Percentiles rank a stretch among this genome's conserved stretches.
These are phyloP conservation scores for Cladosporium halotolerans DNA, from an alignment of 2,329 filamentous ascomycete species.

Conservation along the genomic window DNA sequence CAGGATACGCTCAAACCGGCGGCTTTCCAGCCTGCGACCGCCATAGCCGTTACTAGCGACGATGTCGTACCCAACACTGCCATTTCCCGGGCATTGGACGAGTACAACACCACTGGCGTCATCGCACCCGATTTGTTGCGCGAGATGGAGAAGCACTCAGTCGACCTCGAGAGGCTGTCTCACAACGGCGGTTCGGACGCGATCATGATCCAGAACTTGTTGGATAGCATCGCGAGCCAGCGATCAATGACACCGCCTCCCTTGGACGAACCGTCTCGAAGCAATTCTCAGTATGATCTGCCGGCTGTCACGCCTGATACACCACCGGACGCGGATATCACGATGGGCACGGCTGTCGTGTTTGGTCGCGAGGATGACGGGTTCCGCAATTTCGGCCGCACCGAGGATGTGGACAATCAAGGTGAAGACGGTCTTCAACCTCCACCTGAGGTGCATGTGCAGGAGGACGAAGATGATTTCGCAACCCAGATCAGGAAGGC, in stretches of 20 bases:
- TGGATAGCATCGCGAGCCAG: slow-evolving; percentile 26
- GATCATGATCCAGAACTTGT: slow-evolving; percentile 29
- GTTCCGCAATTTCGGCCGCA: neutral
- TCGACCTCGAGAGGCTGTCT: slow-evolving; percentile 27
- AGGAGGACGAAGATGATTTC: slow-evolving; percentile 25
- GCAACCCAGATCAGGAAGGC: slow-evolving; percentile 25
- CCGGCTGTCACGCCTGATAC: slow-evolving; percentile 29
- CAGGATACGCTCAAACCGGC: slow-evolving; percentile 22
- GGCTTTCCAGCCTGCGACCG: slow-evolving; percentile 10
- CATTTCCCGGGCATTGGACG: slow-evolving; percentile 14
- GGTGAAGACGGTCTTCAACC: neutral
- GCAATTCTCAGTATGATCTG: slow-evolving; percentile 22
- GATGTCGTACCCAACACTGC: slow-evolving; percentile 14
- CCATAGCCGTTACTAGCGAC: slow-evolving; percentile 9
- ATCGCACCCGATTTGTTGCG: slow-evolving; percentile 29
- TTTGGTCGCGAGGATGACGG: slow-evolving; percentile 11
- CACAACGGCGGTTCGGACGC: slow-evolving; percentile 31
- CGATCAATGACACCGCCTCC: neutral
- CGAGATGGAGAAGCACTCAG: slow-evolving; percentile 27
- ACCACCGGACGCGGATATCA: slow-evolving; percentile 22
- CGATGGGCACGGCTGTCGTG: slow-evolving; percentile 27
- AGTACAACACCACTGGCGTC: slow-evolving; percentile 25
- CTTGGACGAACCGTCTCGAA: slow-evolving; percentile 9
- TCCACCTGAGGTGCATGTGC: neutral
- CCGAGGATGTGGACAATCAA: neutral